phyloP scores from a whole-genome alignment of 1,284 basidiomycete genomes.

The Rhodotorula sp. region DNA sequence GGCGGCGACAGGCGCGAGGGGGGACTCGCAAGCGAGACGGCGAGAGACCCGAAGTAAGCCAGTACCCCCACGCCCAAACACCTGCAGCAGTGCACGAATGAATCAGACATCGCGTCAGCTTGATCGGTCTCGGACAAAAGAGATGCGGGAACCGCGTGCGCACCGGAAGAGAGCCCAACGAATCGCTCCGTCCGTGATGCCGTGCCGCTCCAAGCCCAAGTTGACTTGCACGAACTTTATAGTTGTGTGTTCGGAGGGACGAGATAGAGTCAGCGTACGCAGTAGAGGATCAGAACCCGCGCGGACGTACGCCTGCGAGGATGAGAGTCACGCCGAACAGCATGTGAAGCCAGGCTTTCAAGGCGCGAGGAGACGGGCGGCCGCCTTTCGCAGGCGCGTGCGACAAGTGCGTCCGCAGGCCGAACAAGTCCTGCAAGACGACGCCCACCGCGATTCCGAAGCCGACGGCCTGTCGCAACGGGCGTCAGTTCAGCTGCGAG shows the following conservation, averaged over 20 bases:
- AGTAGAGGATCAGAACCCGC: neutral
- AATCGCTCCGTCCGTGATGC: neutral
- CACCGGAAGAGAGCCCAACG: constrained; percentile 9
- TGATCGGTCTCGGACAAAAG: neutral
- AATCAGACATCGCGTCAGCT: neutral
- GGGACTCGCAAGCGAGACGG: too few species aligned
- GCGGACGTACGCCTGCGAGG: constrained; percentile 8
- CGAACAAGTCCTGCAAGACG: constrained; percentile 12
- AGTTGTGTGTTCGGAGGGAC: neutral
- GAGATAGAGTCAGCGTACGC: neutral
- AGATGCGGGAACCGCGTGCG: neutral
- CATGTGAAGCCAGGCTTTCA: constrained; percentile 14
- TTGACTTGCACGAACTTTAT: constrained; percentile 25
- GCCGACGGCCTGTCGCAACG: constrained; percentile 12
- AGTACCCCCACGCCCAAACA: too few species aligned
- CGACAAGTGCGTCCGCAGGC: constrained; percentile 7
- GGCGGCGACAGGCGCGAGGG: too few species aligned
- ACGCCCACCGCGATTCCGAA: neutral
- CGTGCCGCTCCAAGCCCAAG: constrained; percentile 28
- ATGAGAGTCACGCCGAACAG: constrained; percentile 12
- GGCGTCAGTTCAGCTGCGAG: neutral
- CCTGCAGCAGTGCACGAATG: neutral
- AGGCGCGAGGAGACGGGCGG: neutral
- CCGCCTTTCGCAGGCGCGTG: neutral
- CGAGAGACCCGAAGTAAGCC: too few species aligned